These are phyloP conservation scores for Xerocomus nothofagi DNA, from an alignment of 1,284 basidiomycete genomes.

Conservation along the genomic window DNA sequence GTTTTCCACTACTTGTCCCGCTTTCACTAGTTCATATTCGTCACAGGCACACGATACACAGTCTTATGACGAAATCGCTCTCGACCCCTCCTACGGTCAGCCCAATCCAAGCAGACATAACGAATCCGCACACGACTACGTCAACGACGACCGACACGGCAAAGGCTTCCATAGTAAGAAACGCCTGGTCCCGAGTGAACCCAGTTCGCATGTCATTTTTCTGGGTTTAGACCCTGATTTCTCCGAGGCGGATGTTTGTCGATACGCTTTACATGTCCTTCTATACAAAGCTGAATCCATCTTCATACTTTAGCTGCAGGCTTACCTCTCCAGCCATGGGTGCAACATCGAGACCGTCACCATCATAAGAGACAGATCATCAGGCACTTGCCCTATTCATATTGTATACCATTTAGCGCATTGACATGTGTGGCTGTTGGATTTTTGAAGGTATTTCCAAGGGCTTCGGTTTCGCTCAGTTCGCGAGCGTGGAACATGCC, in stretches of 20 bases:
- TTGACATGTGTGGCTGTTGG: slow-evolving; percentile 65
- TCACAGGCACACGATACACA: slow-evolving; percentile 40
- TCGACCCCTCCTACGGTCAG: slow-evolving; percentile 34
- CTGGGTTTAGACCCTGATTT: slow-evolving; percentile 88
- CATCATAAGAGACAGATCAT: slow-evolving; percentile 90
- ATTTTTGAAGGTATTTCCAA: slow-evolving; percentile 82
- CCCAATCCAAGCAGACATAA: slow-evolving; percentile 25
- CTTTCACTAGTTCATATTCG: slow-evolving; percentile 40
- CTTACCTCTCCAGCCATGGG: slow-evolving; percentile 71
- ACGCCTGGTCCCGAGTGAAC: slow-evolving; percentile 73
- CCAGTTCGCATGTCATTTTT: slow-evolving; percentile 88
- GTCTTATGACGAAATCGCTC: slow-evolving; percentile 31
- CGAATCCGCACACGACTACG: slow-evolving; percentile 39
- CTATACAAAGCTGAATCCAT: slow-evolving; percentile 40
- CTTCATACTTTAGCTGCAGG: slow-evolving; percentile 61
- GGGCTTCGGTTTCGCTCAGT: slow-evolving; percentile 93
- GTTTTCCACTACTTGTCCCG: slow-evolving; percentile 28
- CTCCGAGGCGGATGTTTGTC: slow-evolving; percentile 84
- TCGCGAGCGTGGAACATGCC: slow-evolving; percentile 79
- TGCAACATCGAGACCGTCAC: slow-evolving; percentile 82
- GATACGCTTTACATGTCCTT: slow-evolving; percentile 39
- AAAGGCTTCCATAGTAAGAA: slow-evolving; percentile 58
- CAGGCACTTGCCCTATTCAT: slow-evolving; percentile 87
- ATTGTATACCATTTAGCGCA: slow-evolving; percentile 61
- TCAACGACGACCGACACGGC: slow-evolving; percentile 48